Conservation (phyloP, 768 basidiomycete genomes). For the Amyloporia xantha region DNA sequence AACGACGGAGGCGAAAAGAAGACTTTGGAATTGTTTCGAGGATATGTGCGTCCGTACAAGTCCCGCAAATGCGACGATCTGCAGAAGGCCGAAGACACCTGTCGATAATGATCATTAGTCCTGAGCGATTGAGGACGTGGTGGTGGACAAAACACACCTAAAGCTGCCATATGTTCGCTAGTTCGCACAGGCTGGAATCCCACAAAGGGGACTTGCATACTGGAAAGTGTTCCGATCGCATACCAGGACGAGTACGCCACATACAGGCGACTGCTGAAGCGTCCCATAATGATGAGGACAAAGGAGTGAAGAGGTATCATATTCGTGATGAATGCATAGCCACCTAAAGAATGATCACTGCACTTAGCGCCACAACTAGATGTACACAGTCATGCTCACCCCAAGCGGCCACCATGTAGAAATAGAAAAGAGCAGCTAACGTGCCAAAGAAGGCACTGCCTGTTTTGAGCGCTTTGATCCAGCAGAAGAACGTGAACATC, state of each 20-base stretch:
- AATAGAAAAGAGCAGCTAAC: conserved; percentile 91
- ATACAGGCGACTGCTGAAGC: conserved; percentile 88
- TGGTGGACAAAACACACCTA: conserved; percentile 49
- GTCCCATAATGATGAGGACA: conserved; percentile 93
- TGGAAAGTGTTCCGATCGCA: conserved; percentile 91
- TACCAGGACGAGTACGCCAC: conserved; percentile 97
- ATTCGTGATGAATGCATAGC: conserved; percentile 99
- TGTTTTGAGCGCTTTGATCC: conserved; percentile 94
- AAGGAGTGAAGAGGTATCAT: conserved; percentile 98
- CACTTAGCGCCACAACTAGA: conserved; percentile 40
- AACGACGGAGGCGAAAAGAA: conserved; percentile 67
- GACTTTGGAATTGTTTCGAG: conserved; percentile 84
- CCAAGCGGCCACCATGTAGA: conserved; percentile 99
- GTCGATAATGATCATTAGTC: conserved; percentile 40
- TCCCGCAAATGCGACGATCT: conserved; percentile 91
- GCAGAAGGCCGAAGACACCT: conserved; percentile 95
- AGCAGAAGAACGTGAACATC: conserved; percentile 97
- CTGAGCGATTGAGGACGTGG: background rate
- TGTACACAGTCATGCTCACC: conserved; percentile 41
- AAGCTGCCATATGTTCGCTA: conserved; percentile 97
- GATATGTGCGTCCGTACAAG: conserved; percentile 85
- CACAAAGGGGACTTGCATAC: conserved; percentile 99
- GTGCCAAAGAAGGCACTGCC: conserved; percentile 92
- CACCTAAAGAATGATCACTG: conserved; percentile 43
- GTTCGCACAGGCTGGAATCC: conserved; percentile 98